phyloP scores from a whole-genome alignment of 1,284 basidiomycete species.

The Cryptococcus sp. region DNA sequence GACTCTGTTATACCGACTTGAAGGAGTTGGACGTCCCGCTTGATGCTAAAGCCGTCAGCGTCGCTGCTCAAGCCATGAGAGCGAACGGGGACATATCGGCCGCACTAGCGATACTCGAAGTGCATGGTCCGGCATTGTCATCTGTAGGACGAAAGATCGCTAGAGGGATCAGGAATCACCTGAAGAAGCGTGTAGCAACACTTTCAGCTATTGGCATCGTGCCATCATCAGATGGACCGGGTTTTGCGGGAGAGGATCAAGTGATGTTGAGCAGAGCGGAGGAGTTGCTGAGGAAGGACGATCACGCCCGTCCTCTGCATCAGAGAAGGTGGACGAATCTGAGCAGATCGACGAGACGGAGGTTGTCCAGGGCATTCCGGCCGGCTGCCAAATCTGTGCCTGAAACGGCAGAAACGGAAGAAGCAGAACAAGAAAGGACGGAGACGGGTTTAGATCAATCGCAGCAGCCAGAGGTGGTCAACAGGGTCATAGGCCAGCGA shows the following conservation, averaged over 20 bases:
- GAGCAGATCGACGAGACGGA: background rate
- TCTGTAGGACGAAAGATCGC: conserved; percentile 7
- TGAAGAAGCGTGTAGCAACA: background rate
- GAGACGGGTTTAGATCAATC: too few relatives aligned
- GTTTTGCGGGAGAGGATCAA: background rate
- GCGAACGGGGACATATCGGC: conserved; percentile 10
- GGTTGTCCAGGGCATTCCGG: background rate
- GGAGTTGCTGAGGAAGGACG: conserved; percentile 6
- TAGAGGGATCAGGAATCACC: conserved; percentile 8
- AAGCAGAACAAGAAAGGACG: too few relatives aligned
- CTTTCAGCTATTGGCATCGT: background rate
- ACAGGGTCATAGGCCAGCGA: too few relatives aligned
- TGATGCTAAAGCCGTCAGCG: conserved; percentile 14
- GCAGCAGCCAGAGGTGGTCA: too few relatives aligned
- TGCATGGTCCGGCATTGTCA: conserved; percentile 2
- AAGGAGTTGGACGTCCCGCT: conserved; percentile 7
- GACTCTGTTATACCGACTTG: conserved; percentile 17
- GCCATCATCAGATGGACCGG: background rate
- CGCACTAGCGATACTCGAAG: conserved; percentile 8
- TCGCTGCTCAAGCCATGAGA: conserved; percentile 16
- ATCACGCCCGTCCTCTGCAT: conserved; percentile 3
- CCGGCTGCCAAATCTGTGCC: too few relatives aligned
- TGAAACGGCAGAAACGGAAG: too few relatives aligned
- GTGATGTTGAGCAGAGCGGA: conserved; percentile 2
- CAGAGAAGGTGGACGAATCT: conserved; percentile 5